Base-by-base conservation (phyloP, 805 yeast genomes). In the Saccharomycopsis olivae region DNA sequence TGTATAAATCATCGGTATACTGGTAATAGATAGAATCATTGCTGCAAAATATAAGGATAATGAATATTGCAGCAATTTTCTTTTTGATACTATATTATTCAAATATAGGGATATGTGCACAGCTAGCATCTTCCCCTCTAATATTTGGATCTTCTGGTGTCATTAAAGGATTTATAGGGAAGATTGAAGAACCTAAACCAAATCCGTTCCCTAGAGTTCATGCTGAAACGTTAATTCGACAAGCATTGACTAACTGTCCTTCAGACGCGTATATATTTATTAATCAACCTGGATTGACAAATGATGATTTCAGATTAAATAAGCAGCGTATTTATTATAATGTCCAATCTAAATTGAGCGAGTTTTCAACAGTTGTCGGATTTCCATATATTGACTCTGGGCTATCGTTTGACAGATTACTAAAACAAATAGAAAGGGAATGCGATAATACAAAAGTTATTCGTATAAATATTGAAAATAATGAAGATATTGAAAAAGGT, bases 331-430 rank as follows among this genome's bases (percentile, higher is more conserved):
- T 53, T 25, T 75, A 78, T 63, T 64, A 61, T 2, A 62, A 68
- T 43, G 47, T 79, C 3, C 63, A 78, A 43, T 64, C 68, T 31
- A 70, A 73, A 51, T 52, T 76, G 46, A 56, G 65, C 17, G 60
- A 66, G 53, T 63, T 83, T n/a, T 78, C 87, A 4, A 73, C 84
- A 0, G 60, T 76, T 6, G 61, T 76, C 3, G 70, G 75, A 2
- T 60, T 80, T 39, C 83, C 86, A 3, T 62, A 75, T 48, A 57
- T 68, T 6, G 56, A 64, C 23, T n/a, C 37, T 23, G 24, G 29
- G n/a, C 44, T 50, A 8, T 34, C 48, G 5, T 56, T 49, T 28
- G 40, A 51, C 5, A 43, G 47, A 10, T 38, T 59, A 24, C 47
- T 46, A 2, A 42, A 38, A 2, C 48, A 45, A 18, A 41, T 52